A percentile compares a stretch with the other conserved stretches of the same genome.
Evolutionary conservation across 352 stramenopile species (phyloP).

Genomic region (Globisporangium cystogenes): DNA sequence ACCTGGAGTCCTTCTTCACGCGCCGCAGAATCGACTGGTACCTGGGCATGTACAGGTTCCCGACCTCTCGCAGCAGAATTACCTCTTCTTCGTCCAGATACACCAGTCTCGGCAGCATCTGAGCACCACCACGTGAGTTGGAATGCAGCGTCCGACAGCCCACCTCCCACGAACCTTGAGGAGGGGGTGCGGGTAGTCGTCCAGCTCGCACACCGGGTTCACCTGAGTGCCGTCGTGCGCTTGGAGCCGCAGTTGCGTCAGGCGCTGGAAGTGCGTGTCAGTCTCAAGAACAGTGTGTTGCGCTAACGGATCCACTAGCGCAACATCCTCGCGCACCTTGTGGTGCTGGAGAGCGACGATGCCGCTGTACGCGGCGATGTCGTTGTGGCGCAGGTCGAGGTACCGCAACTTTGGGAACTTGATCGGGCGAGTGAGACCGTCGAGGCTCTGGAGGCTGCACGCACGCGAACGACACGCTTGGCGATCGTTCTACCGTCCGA

Average conservation of each 20-base stretch:
- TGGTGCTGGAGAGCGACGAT: constrained; percentile 43
- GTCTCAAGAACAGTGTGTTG: neutral
- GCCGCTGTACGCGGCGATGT: constrained; percentile 31
- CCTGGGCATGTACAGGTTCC: constrained; percentile 56
- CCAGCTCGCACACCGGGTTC: constrained; percentile 61
- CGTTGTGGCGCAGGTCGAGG: constrained; percentile 65
- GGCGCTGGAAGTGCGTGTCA: constrained; percentile 21
- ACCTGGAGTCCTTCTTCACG: constrained; percentile 9
- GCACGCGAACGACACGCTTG: no score
- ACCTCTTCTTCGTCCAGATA: constrained; percentile 72
- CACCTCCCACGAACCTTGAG: constrained; percentile 22
- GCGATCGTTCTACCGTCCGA: no score
- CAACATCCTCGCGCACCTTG: constrained; percentile 23
- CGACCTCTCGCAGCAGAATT: constrained; percentile 48
- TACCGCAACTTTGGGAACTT: constrained; percentile 74
- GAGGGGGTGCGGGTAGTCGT: constrained; percentile 47
- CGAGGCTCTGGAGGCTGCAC: constrained; percentile 35
- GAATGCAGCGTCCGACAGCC: no score
- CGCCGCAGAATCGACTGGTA: constrained; percentile 50
- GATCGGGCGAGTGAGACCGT: constrained; percentile 48
- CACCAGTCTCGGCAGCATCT: constrained; percentile 46
- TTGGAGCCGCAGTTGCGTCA: constrained; percentile 61
- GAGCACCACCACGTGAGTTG: neutral
- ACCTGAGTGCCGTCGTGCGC: constrained; percentile 37
- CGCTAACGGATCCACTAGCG: neutral